Conservation (phyloP, 768 basidiomycete species). For the Mycena polygramma region DNA sequence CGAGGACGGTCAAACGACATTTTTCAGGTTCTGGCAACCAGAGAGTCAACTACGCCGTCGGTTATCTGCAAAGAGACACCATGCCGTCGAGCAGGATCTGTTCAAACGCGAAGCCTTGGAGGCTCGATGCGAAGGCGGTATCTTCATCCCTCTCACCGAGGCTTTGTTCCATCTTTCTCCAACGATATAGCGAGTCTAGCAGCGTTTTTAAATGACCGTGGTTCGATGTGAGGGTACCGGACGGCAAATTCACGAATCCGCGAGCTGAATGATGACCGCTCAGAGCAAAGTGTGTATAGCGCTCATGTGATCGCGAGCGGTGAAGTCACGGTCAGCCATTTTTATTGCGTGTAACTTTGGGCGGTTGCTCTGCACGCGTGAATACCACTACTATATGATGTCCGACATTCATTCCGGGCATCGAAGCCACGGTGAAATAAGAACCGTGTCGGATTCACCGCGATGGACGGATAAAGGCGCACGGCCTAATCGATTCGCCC, state of each 20-base stretch:
- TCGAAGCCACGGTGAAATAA: neutral
- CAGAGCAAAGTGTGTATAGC: neutral
- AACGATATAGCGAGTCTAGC: neutral
- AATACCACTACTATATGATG: neutral
- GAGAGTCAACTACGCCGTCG: neutral
- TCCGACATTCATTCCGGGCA: neutral
- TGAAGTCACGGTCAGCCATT: slow-evolving; percentile 3
- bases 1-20: slow-evolving; percentile 69
- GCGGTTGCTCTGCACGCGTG: neutral
- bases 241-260: neutral
- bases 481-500: too few species aligned
- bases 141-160: neutral
- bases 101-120: slow-evolving; percentile 33
- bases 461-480: too few species aligned
- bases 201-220: neutral
- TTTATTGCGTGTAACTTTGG: neutral
- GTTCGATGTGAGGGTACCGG: neutral
- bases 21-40: slow-evolving; percentile 39
- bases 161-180: neutral
- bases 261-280: neutral
- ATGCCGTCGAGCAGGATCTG: slow-evolving; percentile 36
- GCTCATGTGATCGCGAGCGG: slow-evolving; percentile 36
- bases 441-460: too few species aligned
- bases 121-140: slow-evolving; percentile 8
- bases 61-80: neutral